These are phyloP conservation scores for Posidonia australis DNA, from an alignment of 106 monocot species.

Conservation along the genomic window DNA sequence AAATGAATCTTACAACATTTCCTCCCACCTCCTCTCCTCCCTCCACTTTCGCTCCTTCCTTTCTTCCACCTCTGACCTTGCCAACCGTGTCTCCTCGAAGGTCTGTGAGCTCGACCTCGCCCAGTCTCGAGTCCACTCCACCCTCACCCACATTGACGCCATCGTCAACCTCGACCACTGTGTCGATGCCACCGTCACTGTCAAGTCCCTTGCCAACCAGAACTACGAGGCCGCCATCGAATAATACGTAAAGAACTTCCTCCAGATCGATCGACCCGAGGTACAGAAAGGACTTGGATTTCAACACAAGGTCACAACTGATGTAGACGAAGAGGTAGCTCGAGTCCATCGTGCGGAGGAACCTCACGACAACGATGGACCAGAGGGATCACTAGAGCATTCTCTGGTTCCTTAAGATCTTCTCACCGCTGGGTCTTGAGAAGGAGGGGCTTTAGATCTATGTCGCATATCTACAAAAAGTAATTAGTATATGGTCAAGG, in stretches of 20 bases:
- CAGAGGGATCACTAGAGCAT: conserved; percentile 52
- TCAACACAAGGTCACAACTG: conserved; percentile 61
- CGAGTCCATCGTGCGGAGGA: conserved; percentile 40
- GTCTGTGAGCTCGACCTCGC: conserved; percentile 61
- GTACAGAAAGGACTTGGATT: conserved; percentile 25
- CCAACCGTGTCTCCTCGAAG: conserved; percentile 44
- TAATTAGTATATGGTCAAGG: conserved; percentile 54
- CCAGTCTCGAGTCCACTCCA: conserved; percentile 41
- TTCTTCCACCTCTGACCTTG: conserved; percentile 46
- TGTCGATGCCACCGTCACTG: conserved; percentile 55
- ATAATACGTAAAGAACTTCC: conserved; percentile 47
- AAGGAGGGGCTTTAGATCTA: conserved; percentile 85
- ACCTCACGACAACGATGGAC: conserved; percentile 56
- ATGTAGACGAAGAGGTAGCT: conserved; percentile 51
- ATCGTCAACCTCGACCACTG: conserved; percentile 46
- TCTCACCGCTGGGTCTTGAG: conserved; percentile 58
- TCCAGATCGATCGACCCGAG: conserved; percentile 60
- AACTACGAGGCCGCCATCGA: conserved; percentile 59
- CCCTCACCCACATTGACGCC: conserved; percentile 41
- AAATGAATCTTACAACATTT: too few relatives aligned
- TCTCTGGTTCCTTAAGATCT: conserved; percentile 61
- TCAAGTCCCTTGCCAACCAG: conserved; percentile 39
- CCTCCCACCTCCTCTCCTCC: conserved; percentile 41
- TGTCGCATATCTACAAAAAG: conserved; percentile 69
- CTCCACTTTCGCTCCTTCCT: conserved; percentile 42